A percentile compares a stretch with the other conserved stretches of the same genome.
Evolutionary conservation across 2,329 filamentous ascomycete genomes (phyloP).

Genomic region (Penicillium sp.): DNA sequence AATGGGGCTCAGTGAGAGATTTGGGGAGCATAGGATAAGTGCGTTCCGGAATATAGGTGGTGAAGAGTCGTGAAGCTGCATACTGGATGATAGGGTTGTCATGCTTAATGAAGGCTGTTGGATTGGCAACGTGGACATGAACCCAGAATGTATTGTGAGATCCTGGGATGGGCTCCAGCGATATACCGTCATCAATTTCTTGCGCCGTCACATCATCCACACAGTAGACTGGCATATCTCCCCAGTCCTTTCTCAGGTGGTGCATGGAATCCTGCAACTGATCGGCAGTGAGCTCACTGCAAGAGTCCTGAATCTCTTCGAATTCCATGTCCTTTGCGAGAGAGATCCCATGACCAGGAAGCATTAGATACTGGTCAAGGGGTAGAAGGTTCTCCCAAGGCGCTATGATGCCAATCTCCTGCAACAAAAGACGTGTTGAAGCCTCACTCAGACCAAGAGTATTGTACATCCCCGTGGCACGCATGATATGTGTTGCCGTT

Average conservation of each 20-base stretch:
- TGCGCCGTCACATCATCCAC: conserved; percentile 54
- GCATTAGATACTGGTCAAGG: conserved; percentile 51
- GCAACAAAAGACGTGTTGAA: conserved; percentile 52
- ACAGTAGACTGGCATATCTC: conserved; percentile 56
- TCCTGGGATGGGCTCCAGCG: conserved; percentile 50
- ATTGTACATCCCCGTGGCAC: conserved; percentile 55
- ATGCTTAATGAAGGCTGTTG: conserved; percentile 57
- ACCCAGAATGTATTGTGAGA: conserved; percentile 53
- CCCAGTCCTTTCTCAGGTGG: conserved; percentile 57
- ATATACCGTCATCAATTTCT: conserved; percentile 64
- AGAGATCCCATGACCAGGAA: conserved; percentile 46
- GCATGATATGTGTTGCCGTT: conserved; percentile 54
- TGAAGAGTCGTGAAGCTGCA: conserved; percentile 53
- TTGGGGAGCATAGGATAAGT: conserved; percentile 57
- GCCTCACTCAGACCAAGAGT: conserved; percentile 34
- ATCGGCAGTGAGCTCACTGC: conserved; percentile 21
- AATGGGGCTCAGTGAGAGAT: conserved; percentile 47
- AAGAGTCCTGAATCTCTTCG: conserved; percentile 29
- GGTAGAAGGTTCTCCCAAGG: conserved; percentile 56
- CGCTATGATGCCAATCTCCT: conserved; percentile 60
- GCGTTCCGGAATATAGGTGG: conserved; percentile 53
- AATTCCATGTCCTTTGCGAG: conserved; percentile 28
- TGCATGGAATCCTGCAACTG: conserved; percentile 54
- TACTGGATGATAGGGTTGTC: conserved; percentile 53
- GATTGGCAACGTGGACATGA: conserved; percentile 62